Percentiles rank a stretch among this genome's conserved stretches.
Evolutionary conservation across 805 yeast genomes (phyloP).

Genomic region (Candida koratica): DNA sequence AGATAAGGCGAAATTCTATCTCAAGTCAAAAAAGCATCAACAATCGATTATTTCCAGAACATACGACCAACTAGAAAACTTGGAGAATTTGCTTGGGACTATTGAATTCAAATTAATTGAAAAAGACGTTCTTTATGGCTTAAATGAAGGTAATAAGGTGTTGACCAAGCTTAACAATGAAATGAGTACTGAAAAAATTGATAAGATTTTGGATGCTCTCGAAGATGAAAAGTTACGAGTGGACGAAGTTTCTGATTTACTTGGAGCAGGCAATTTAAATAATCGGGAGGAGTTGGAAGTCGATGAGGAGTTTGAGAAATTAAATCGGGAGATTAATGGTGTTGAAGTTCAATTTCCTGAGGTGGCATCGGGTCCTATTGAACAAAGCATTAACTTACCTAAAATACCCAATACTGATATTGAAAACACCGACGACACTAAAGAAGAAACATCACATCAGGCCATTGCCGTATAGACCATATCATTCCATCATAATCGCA

Average conservation of each 20-base stretch:
- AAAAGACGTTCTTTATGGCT: conserved; percentile 74
- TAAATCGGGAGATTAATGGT: conserved; percentile 44
- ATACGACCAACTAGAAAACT: conserved; percentile 68
- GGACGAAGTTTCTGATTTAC: conserved; percentile 59
- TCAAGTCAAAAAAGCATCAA: conserved; percentile 80
- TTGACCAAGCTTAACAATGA: conserved; percentile 74
- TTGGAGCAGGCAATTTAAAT: conserved; percentile 42
- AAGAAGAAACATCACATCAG: background rate
- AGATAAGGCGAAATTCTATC: conserved; percentile 60
- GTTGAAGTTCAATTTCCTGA: conserved; percentile 9
- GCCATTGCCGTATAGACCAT: conserved; percentile 8
- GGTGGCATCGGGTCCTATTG: conserved; percentile 4
- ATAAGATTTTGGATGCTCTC: conserved; percentile 74
- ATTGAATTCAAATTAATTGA: conserved; percentile 90
- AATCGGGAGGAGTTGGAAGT: conserved; percentile 56
- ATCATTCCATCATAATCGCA: no score
- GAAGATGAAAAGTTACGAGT: conserved; percentile 80
- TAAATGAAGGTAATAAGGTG: conserved; percentile 75
- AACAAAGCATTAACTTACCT: conserved; percentile 4
- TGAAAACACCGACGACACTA: background rate
- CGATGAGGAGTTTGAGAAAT: conserved; percentile 54
- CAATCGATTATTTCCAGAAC: conserved; percentile 66
- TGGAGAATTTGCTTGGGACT: conserved; percentile 73
- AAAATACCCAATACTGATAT: conserved; percentile 5
- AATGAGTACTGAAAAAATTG: conserved; percentile 74